Evolutionary conservation across 441 rosid species (phyloP), one percentile per base, ranked within the genome.

Genomic region (Populus tomentosa): DNA sequence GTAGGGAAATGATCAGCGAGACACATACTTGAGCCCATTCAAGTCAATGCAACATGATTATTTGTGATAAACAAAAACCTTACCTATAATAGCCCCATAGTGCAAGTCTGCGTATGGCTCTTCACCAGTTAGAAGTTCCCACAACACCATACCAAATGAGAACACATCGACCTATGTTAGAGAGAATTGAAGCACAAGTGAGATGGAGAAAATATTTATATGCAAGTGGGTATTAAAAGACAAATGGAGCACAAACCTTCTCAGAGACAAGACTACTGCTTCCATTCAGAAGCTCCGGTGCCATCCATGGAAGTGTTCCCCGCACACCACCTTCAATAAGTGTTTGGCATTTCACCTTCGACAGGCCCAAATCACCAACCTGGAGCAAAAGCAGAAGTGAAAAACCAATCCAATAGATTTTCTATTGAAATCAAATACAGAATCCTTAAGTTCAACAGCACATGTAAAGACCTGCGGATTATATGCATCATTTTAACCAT

Each of bases 281-380:
- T 56, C 95, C 94, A 73, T 88, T 88, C 66, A 88, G 83, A 77
- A 90, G 89, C 80, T 90, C 91, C 0, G 91, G 93, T 56, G 91
- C 93, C 93, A 90, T 90, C 94, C 94, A 90, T 14, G 90, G 95
- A 77, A 88, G 90, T 10, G 91, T 91, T 83, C 95, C 95, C 50
- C 90, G 83, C n/a, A 89, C 91, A 59, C 93, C 93, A 7, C 95
- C 93, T 23, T 93, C 88, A 80, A 90, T 87, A 21, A 89, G 87
- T 1, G 93, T 90, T 70, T 88, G 92, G 71, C 93, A 87, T 83
- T 91, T 91, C 71, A 88, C 91, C 85, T 89, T 91, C 10, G 93
- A 89, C 65, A 91, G 84, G 65, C 95, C 95, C 81, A 91, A 83
- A 84, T 91, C 95, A 67, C 95, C 93, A 30, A 91, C 92, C 95